Conservation (phyloP, 2,329 filamentous ascomycete genomes). For the Exophiala bonariae region DNA sequence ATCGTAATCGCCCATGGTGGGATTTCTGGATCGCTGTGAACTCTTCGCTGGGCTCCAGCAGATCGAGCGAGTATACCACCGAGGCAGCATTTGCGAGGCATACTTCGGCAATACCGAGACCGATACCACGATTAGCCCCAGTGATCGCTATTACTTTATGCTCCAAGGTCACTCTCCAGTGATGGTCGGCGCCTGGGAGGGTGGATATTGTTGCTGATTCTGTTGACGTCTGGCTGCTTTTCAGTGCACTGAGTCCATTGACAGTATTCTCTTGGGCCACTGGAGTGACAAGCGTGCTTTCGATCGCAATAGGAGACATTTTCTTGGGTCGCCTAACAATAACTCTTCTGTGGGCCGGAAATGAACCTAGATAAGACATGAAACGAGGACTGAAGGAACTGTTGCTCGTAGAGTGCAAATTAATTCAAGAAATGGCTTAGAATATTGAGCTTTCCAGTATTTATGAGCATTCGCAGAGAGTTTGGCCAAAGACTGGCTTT, state of each 20-base stretch:
- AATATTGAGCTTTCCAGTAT: too few relatives aligned
- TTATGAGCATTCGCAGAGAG: too few relatives aligned
- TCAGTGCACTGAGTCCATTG: too few relatives aligned
- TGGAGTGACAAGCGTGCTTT: not conserved
- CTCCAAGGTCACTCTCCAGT: slow-evolving; percentile 47
- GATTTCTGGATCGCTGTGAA: slow-evolving; percentile 39
- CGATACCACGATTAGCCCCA: slow-evolving; percentile 48
- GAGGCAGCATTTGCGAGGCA: slow-evolving; percentile 47
- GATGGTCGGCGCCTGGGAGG: slow-evolving; percentile 45
- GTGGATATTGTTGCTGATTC: slow-evolving; percentile 35
- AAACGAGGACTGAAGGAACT: too few relatives aligned
- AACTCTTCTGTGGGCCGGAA: too few relatives aligned
- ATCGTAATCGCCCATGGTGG: slow-evolving; percentile 31
- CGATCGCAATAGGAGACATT: slow-evolving; percentile 4
- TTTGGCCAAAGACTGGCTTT: too few relatives aligned
- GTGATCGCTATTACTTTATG: slow-evolving; percentile 43
- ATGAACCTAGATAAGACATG: too few relatives aligned
- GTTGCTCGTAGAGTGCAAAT: too few relatives aligned
- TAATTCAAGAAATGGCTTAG: too few relatives aligned
- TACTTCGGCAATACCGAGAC: slow-evolving; percentile 48
- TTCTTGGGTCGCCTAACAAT: not conserved
- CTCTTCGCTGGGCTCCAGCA: slow-evolving; percentile 37
- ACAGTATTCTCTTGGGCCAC: too few relatives aligned
- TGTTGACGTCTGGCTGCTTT: too few relatives aligned
- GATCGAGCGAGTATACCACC: slow-evolving; percentile 43